Base-by-base conservation (phyloP, 2,329 filamentous ascomycete genomes). In the Intubia oerlemansii region DNA sequence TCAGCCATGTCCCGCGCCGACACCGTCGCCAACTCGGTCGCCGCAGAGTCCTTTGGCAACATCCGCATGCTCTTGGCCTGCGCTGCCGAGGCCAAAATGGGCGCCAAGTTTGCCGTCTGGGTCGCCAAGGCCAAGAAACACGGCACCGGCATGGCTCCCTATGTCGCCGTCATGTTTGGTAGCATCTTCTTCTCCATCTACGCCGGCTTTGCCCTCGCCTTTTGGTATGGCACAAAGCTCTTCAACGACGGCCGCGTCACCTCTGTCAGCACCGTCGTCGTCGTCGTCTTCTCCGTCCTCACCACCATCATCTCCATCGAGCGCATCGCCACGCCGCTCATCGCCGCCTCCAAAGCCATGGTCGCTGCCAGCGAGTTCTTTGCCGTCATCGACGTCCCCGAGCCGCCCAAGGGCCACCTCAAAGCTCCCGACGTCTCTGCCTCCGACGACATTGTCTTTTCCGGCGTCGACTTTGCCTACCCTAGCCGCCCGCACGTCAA, bases 401-500 rank as follows among this genome's bases (percentile, higher is more conserved):
- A 47, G 29, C 52, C 56, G 3, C 39, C 42, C 0, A 40, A 34
- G 1, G 53, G 49, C 15, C 52, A 50, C 5, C 41, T 65, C 5
- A 55, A 43, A 30, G 54, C 49, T 1, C 59, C 59, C 1, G 55
- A 62, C n/a, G 54, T 60, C 12, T 56, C 56, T 2, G 52, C 55
- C 2, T 49, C 45, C 5, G 49, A 51, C 12, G 60, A 73, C 29
- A 71, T 78, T 27, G 48, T 59, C 5, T 64, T 84, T 23, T 50
- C 65, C 9, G 54, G 66, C 24, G 62, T 84, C 9, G 62, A 58
- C n/a, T 82, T 84, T 41, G 64, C 73, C 2, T 84, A 84, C 40
- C 77, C 77, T 1, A 66, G 53, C 27, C 56, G 72, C 10, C 66
- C 68, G 0, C 59, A 70, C 33, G 61, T 72, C 34, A 66, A 66